phyloP scores from a whole-genome alignment of 2,329 filamentous ascomycete species.

The Fusarium ambrosium region DNA sequence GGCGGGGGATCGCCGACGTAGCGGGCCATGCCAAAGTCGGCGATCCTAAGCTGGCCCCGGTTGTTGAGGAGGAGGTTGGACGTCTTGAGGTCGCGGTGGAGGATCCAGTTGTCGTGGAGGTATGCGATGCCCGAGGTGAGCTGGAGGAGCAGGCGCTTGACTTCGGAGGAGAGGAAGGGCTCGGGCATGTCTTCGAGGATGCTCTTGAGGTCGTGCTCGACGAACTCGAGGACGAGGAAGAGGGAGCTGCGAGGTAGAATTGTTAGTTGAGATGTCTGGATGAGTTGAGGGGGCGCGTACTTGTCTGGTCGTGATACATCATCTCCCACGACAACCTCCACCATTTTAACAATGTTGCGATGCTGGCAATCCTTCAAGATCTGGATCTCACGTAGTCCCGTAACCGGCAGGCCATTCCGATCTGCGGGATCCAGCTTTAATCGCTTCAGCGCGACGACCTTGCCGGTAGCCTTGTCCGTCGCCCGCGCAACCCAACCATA shows the following conservation, averaged over 20 bases:
- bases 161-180: conserved; percentile 91
- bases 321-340: conserved; percentile 86
- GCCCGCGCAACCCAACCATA: conserved; percentile 96
- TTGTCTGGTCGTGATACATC: conserved; percentile 66
- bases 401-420: conserved; percentile 84
- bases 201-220: conserved; percentile 96
- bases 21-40: conserved; percentile 97
- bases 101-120: conserved; percentile 90
- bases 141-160: conserved; percentile 90
- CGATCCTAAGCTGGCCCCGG: conserved; percentile 92
- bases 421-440: conserved; percentile 89
- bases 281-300: conserved; percentile 52
- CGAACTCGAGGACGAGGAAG: conserved; percentile 95
- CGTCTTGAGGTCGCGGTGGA: conserved; percentile 94
- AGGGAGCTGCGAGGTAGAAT: conserved; percentile 67
- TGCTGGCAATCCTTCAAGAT: conserved; percentile 86
- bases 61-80: conserved; percentile 96
- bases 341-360: conserved; percentile 83
- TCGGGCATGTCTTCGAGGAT: conserved; percentile 95
- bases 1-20: conserved; percentile 84
- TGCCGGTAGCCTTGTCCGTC: conserved; percentile 77
- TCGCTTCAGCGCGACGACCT: conserved; percentile 92
- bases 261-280: conserved; percentile 30
- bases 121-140: conserved; percentile 84
- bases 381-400: conserved; percentile 92